Conservation (phyloP, 352 stramenopile species). For the Pythium brassicae region DNA sequence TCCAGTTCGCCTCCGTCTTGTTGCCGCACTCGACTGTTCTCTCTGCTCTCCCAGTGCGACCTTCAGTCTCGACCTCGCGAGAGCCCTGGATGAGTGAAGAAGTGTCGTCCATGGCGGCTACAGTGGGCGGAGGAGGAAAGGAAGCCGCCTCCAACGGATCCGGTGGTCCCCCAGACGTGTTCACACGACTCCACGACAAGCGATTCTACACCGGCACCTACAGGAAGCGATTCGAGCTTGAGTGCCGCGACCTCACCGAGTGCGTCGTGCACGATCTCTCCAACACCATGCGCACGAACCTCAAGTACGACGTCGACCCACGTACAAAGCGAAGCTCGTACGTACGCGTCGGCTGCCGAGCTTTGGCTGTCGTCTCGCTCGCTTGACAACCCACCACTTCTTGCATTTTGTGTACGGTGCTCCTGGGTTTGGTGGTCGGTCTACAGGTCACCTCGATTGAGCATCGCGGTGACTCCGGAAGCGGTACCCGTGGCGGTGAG, state of each 20-base stretch:
- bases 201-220: slow-evolving; percentile 68
- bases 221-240: slow-evolving; percentile 53
- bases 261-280: slow-evolving; percentile 47
- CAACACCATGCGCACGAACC: slow-evolving; percentile 49
- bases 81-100: not conserved
- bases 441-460: slow-evolving; percentile 14
- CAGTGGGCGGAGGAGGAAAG: not conserved
- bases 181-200: slow-evolving; percentile 48
- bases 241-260: slow-evolving; percentile 44
- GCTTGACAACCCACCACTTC: no score
- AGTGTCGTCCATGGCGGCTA: not conserved
- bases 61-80: not conserved
- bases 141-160: not conserved
- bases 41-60: not conserved
- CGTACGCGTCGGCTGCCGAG: slow-evolving; percentile 2
- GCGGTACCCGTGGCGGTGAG: slow-evolving; percentile 2
- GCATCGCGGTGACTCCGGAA: slow-evolving; percentile 10
- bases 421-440: not conserved
- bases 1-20: not conserved
- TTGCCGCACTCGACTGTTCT: not conserved
- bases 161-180: slow-evolving; percentile 26
- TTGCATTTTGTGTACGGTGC: no score
- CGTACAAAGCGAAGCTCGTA: slow-evolving; percentile 42
- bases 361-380: not conserved
- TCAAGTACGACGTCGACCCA: slow-evolving; percentile 44